Base-by-base conservation (phyloP, 768 basidiomycete species). In the Clavulina sp. region DNA sequence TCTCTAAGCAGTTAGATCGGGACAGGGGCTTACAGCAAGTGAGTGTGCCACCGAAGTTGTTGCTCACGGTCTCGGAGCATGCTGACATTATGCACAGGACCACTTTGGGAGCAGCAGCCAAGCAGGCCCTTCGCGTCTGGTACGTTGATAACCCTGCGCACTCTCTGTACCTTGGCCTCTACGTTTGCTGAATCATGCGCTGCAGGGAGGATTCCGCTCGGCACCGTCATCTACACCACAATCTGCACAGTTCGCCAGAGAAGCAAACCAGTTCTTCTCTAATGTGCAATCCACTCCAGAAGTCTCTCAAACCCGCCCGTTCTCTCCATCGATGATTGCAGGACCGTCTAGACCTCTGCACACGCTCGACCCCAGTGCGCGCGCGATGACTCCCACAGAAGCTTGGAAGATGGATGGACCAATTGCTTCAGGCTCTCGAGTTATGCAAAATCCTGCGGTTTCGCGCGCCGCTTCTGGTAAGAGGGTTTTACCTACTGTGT, bases 1-100 rank as follows among this genome's bases (percentile, higher is more conserved):
- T 93, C 4, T 73, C 82, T 0, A 91, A 89, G 61, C 71, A 74
- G 41, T 80, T 88, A 56, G 84, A 85, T 57, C 71, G 74, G 41
- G 87, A 91, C 62, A 72, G 84, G 59, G 84, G 83, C 5, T 60
- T 75, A 1, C 83, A 85, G 62, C 84, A 86, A 70, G 85, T 87
- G 59, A 53, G 41, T 50, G 40, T 54, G 49, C 53, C 48, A 55
- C 33, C 56, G 54, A 46, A 9, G 24, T 23, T 26, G 9, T 23
- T 33, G 31, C n/a, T n/a, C n/a, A n/a, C n/a, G n/a, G 48, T 30
- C 32, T 7, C 13, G 43, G 26, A 46, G 13, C 43, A 13, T 46
- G 43, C 9, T 28, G 13, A 16, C 23, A 32, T 31, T 19, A 26
- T 24, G 29, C 32, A 4, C 58, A 85, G 82, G 88, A 92, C 61